Base-by-base conservation (phyloP, 139 green algal genomes). In the Trebouxia sp. region DNA sequence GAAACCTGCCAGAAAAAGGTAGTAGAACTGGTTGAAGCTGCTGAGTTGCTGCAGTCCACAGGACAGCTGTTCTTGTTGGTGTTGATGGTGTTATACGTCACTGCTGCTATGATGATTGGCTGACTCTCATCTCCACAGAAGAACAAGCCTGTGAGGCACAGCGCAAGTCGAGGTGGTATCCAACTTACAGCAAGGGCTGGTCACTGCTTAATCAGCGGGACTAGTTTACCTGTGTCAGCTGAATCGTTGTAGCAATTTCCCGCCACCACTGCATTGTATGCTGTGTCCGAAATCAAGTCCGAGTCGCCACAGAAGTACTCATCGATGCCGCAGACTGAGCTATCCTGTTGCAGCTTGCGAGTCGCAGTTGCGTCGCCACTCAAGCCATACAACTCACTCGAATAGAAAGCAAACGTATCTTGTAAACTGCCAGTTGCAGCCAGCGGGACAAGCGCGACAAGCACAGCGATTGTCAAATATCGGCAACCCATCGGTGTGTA, bases 1-100 rank as follows among this genome's bases (percentile, higher is more conserved):
- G 70, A 75, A 6, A 76, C 70, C 20, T 66, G 17, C 70, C 70
- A 84, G 53, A 80, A 84, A 45, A 77, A 84, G n/a, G 78, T 67
- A 3, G 53, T 76, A 53, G 80, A 75, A 8, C 65, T 32, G 22
- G 39, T 26, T 28, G 72, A 45, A 26, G 48, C 55, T 9, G 70
- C 69, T 55, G 70, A 80, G 22, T 58, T 48, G 24, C 48, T 72
- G 75, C 75, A 80, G 51, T 80, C 75, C 6, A 62, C 50, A 26
- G 37, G 37, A 38, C 75, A 80, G 22, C 37, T 72, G 51, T 38
- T 41, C 9, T 38, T 7, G 50, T 72, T 70, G 50, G 55, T 4
- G 4, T 55, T 62, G 50, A 70, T 53, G 17, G 38, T 51, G 35
- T 50, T n/a, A 24, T 80, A 80, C 9, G 28, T 30, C 20, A 20